A percentile compares a stretch with the other conserved stretches of the same genome.
These are phyloP conservation scores for Tylopilus vinaceipallidus DNA, from an alignment of 768 basidiomycete genomes.

Conservation along the genomic window DNA sequence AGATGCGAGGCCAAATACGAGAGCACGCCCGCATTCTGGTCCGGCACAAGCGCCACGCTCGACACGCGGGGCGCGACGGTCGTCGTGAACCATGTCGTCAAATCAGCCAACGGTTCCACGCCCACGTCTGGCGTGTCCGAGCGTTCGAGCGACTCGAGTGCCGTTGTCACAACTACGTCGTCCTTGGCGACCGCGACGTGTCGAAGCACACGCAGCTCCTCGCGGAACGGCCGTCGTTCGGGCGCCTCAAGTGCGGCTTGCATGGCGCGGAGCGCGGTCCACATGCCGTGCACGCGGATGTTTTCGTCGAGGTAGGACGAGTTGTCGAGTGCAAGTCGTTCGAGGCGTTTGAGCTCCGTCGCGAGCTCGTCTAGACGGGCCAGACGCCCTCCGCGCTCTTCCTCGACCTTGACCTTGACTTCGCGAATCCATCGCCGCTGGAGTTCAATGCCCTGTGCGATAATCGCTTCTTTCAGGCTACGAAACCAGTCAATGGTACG, in stretches of 20 bases:
- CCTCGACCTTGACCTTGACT: slow-evolving; percentile 92
- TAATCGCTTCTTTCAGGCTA: slow-evolving; percentile 90
- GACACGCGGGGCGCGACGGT: slow-evolving; percentile 82
- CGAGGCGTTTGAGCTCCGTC: slow-evolving; percentile 84
- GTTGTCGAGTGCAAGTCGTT: slow-evolving; percentile 89
- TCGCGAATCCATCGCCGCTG: slow-evolving; percentile 96
- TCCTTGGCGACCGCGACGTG: slow-evolving; percentile 70
- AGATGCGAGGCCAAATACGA: slow-evolving; percentile 82
- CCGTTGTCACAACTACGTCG: slow-evolving; percentile 62
- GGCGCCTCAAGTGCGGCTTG: slow-evolving; percentile 62
- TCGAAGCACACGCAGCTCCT: slow-evolving; percentile 81
- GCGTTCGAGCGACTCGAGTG: slow-evolving; percentile 65
- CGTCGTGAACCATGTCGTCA: slow-evolving; percentile 87
- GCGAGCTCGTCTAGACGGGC: slow-evolving; percentile 94
- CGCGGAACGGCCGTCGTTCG: slow-evolving; percentile 79
- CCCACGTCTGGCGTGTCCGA: slow-evolving; percentile 76
- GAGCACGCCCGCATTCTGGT: slow-evolving; percentile 83
- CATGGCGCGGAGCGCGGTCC: slow-evolving; percentile 88
- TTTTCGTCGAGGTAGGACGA: slow-evolving; percentile 90
- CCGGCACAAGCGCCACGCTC: slow-evolving; percentile 90
- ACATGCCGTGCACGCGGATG: slow-evolving; percentile 85
- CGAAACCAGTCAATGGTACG: not conserved
- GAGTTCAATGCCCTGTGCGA: slow-evolving; percentile 95
- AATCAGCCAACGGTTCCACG: slow-evolving; percentile 86
- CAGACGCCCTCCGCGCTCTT: slow-evolving; percentile 93